A percentile compares a stretch with the other conserved stretches of the same genome.
Conservation (phyloP, 2,329 filamentous ascomycete genomes). For the Fusarium nygamai region DNA sequence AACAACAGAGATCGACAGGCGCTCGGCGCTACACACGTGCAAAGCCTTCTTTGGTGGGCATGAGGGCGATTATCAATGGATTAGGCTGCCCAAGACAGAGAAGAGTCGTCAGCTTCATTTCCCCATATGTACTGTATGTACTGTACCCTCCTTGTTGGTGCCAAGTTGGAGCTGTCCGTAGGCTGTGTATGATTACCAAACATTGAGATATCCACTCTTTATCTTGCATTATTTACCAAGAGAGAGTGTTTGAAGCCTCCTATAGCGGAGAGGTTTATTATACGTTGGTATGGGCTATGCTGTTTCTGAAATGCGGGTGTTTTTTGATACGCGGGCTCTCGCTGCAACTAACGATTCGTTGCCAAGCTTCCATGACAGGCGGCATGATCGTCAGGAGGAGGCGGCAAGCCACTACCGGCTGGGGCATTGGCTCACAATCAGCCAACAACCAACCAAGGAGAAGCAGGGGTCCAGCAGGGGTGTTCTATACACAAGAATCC, state of each 20-base stretch:
- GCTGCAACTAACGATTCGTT: conserved; percentile 19
- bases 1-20: conserved; percentile 24
- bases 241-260: conserved; percentile 15
- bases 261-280: conserved; percentile 31
- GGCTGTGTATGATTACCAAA: background rate
- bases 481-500: background rate
- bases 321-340: conserved; percentile 22
- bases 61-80: conserved; percentile 31
- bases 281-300: background rate
- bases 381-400: conserved; percentile 41
- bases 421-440: conserved; percentile 20
- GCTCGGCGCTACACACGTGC: conserved; percentile 23
- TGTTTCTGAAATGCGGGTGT: conserved; percentile 8
- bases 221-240: background rate
- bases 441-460: conserved; percentile 5
- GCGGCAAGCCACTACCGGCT: conserved; percentile 35
- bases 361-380: conserved; percentile 29
- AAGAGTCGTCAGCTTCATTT: conserved; percentile 39
- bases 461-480: conserved; percentile 19
- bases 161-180: background rate
- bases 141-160: background rate
- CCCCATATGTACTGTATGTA: background rate
- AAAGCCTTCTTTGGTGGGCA: conserved; percentile 13
- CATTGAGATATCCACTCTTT: background rate
- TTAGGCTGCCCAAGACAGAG: background rate